phyloP scores from a whole-genome alignment of 352 stramenopile genomes.

The Phytophthora boehmeriae region DNA sequence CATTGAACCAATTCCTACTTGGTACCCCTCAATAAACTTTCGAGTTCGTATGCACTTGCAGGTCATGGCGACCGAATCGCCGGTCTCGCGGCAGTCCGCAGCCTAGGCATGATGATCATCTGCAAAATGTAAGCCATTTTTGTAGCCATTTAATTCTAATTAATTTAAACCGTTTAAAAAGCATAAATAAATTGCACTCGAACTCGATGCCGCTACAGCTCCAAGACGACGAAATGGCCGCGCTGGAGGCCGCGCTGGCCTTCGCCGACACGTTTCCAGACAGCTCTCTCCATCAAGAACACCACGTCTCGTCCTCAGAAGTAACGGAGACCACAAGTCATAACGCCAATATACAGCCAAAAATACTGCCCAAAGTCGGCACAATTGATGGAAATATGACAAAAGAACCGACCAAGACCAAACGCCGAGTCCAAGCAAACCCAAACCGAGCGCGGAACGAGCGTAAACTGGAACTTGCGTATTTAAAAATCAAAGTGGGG shows the following conservation, averaged over 20 bases:
- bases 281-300: conserved; percentile 1
- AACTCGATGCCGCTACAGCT: conserved; percentile 2
- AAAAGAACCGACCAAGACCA: conserved; percentile 15
- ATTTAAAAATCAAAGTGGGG: conserved; percentile 34
- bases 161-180: too few relatives aligned
- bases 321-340: conserved; percentile 22
- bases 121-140: too few relatives aligned
- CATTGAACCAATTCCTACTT: too few relatives aligned
- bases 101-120: too few relatives aligned
- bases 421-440: conserved; percentile 12
- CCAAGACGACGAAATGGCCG: conserved; percentile 28
- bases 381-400: conserved; percentile 35
- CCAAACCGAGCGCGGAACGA: conserved; percentile 38
- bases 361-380: conserved; percentile 35
- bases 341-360: too few relatives aligned
- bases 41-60: too few relatives aligned
- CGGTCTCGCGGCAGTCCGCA: too few relatives aligned
- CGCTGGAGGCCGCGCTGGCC: conserved; percentile 29
- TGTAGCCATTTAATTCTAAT: too few relatives aligned
- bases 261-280: conserved; percentile 22
- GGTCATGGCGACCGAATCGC: too few relatives aligned
- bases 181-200: too few relatives aligned
- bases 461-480: conserved; percentile 36
- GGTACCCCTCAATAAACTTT: too few relatives aligned
- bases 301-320: conserved; percentile 31